These are phyloP conservation scores for Cinnamomum chago DNA, from an alignment of 164 flowering plant species.

Conservation along the genomic window DNA sequence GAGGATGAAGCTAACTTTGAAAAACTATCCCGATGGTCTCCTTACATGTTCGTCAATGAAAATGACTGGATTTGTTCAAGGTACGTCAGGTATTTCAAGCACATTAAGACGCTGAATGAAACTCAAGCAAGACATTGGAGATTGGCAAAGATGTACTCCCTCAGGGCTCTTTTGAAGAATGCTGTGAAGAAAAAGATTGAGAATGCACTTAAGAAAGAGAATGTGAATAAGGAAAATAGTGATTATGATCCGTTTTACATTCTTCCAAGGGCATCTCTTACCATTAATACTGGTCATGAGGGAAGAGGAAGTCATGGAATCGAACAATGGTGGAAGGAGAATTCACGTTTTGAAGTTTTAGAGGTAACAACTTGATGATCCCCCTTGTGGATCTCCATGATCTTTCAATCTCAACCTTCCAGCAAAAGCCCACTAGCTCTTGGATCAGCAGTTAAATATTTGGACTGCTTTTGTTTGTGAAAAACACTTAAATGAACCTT, in stretches of 20 bases:
- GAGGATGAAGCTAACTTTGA: conserved; percentile 37
- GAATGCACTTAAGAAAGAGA: too few species aligned
- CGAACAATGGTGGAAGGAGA: conserved; percentile 69
- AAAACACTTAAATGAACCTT: too few species aligned
- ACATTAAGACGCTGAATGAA: conserved; percentile 21
- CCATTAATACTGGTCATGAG: conserved; percentile 28
- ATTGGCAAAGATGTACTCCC: conserved; percentile 55
- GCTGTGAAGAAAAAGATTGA: too few species aligned
- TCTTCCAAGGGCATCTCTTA: conserved; percentile 61
- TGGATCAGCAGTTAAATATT: too few species aligned
- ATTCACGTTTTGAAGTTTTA: conserved; percentile 9
- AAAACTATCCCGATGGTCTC: conserved; percentile 49
- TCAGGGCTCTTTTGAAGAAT: conserved; percentile 27
- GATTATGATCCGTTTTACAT: conserved; percentile 54
- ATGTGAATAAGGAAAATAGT: conserved; percentile 46
- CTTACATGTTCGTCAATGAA: conserved; percentile 55
- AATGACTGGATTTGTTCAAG: conserved; percentile 59
- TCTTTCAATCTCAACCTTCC: too few species aligned
- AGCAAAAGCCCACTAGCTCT: too few species aligned
- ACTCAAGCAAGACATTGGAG: conserved; percentile 41
- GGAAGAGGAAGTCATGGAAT: conserved; percentile 47
- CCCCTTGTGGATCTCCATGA: too few species aligned
- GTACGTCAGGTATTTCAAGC: conserved; percentile 70
- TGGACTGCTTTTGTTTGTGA: too few species aligned
- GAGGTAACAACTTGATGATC: too few species aligned